Conservation (phyloP, 306 rosid genomes). For the Ammopiptanthus mongolicus region DNA sequence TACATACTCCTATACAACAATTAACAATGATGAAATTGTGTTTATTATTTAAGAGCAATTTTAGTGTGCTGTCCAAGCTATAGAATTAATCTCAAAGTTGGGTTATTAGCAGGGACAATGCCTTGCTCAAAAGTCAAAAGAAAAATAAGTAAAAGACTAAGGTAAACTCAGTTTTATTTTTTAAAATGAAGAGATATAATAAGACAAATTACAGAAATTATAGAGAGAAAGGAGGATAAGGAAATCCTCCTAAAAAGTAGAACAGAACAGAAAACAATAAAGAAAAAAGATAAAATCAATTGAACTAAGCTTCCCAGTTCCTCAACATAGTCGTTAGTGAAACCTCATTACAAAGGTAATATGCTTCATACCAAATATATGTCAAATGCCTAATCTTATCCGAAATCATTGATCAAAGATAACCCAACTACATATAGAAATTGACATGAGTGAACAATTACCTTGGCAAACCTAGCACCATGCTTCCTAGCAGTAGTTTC, state of each 20-base stretch:
- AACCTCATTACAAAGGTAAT: background rate
- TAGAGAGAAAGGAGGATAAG: background rate
- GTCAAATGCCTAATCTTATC: too few species aligned
- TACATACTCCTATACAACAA: too few species aligned
- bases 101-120: background rate
- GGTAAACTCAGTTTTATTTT: background rate
- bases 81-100: background rate
- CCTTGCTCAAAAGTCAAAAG: slow-evolving; percentile 1
- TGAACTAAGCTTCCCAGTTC: background rate
- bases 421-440: background rate
- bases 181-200: too few species aligned
- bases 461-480: slow-evolving; percentile 71
- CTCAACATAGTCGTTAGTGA: background rate
- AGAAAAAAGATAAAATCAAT: background rate
- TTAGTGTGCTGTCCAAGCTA: too few species aligned
- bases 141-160: background rate
- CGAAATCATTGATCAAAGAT: background rate
- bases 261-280: background rate
- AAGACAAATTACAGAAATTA: background rate
- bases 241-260: background rate
- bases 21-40: too few species aligned
- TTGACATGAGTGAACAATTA: slow-evolving; percentile 26
- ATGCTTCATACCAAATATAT: background rate
- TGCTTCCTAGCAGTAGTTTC: slow-evolving; percentile 46
- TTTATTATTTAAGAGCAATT: too few species aligned